These are phyloP conservation scores for Kodamaea kakaduensis DNA, from an alignment of 805 yeast species.

Conservation along the genomic window DNA sequence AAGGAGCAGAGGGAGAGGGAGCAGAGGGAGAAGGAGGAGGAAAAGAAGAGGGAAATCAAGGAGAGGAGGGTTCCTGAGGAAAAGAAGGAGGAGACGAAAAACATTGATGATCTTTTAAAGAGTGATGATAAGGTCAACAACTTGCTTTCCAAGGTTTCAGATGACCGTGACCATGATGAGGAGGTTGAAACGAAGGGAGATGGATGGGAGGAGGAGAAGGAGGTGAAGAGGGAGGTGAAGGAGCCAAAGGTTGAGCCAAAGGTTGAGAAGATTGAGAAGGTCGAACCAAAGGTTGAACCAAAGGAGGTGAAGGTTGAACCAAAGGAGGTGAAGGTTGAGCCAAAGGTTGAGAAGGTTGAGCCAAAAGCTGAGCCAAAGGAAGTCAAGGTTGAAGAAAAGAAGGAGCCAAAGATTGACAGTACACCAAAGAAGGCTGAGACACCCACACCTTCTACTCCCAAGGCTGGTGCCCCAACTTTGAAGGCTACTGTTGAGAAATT, in stretches of 20 bases:
- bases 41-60: constrained; percentile 4
- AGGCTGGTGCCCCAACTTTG: constrained; percentile 52
- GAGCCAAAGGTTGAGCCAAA: constrained; percentile 17
- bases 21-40: constrained; percentile 12
- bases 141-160: constrained; percentile 36
- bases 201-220: constrained; percentile 36
- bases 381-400: constrained; percentile 16
- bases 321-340: constrained; percentile 11
- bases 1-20: constrained; percentile 17
- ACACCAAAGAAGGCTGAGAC: constrained; percentile 10
- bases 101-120: constrained; percentile 38
- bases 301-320: constrained; percentile 19
- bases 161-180: constrained; percentile 38
- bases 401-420: constrained; percentile 11
- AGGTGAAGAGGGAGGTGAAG: constrained; percentile 13
- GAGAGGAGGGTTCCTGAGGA: constrained; percentile 13
- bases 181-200: constrained; percentile 28
- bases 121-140: constrained; percentile 31
- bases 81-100: constrained; percentile 15
- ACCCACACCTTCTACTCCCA: constrained; percentile 18
- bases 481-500: constrained; percentile 70
- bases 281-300: constrained; percentile 15
- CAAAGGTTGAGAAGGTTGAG: constrained; percentile 8
- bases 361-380: constrained; percentile 4
- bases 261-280: too few species aligned